phyloP scores from a whole-genome alignment of 2,329 filamentous ascomycete species.

The Penicillium sp. region DNA sequence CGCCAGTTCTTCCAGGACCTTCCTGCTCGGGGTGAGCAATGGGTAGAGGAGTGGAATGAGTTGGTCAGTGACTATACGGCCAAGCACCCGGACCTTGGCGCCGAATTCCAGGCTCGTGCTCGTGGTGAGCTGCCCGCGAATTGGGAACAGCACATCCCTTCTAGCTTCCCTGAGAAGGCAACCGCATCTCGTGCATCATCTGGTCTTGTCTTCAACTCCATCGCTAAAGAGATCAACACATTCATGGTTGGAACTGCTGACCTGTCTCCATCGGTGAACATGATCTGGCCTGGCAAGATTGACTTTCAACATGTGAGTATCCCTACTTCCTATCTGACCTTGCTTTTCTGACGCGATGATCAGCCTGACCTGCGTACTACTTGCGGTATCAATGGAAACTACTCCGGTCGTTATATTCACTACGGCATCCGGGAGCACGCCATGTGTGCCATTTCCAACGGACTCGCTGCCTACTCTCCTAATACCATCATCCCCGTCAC shows the following conservation, averaged over 20 bases:
- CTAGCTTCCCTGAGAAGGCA: slow-evolving; percentile 48
- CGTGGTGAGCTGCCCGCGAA: slow-evolving; percentile 50
- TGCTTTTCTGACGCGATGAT: slow-evolving; percentile 4
- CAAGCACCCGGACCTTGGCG: slow-evolving; percentile 49
- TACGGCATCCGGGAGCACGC: slow-evolving; percentile 64
- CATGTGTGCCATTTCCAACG: slow-evolving; percentile 80
- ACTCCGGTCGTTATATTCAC: slow-evolving; percentile 53
- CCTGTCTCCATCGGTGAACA: slow-evolving; percentile 55
- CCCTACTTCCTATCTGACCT: background rate
- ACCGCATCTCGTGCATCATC: slow-evolving; percentile 53
- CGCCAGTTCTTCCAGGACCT: slow-evolving; percentile 55
- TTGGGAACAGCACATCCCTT: slow-evolving; percentile 54
- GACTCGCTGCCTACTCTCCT: slow-evolving; percentile 58
- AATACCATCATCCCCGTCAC: slow-evolving; percentile 60
- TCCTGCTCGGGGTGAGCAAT: slow-evolving; percentile 46
- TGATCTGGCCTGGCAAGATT: slow-evolving; percentile 55
- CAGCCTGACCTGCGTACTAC: slow-evolving; percentile 30
- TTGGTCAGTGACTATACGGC: slow-evolving; percentile 46
- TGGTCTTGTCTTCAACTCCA: slow-evolving; percentile 54
- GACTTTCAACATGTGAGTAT: slow-evolving; percentile 52
- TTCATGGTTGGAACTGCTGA: slow-evolving; percentile 59
- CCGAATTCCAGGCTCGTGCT: slow-evolving; percentile 51
- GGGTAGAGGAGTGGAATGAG: slow-evolving; percentile 52
- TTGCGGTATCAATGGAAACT: slow-evolving; percentile 50
- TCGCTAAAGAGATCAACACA: slow-evolving; percentile 49